Percentiles rank a stretch among this genome's conserved stretches.
Evolutionary conservation across 352 stramenopile genomes (phyloP).

Genomic region (Phytopythium litorale): DNA sequence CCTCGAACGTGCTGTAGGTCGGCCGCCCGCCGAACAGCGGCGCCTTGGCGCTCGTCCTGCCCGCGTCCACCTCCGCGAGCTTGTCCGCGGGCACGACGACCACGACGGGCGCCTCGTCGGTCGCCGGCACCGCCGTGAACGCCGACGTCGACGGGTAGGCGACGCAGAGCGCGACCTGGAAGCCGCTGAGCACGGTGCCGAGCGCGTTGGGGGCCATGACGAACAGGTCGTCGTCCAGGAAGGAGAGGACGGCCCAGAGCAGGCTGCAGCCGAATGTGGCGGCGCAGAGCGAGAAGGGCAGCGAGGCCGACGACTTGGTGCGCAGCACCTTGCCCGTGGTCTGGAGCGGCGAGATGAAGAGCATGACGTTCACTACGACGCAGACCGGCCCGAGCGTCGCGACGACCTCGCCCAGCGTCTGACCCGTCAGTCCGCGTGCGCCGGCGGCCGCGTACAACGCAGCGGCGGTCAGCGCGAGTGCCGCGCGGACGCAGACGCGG

Average conservation of each 20-base stretch:
- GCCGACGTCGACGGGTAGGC: constrained; percentile 15
- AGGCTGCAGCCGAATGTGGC: constrained; percentile 15
- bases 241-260: constrained; percentile 18
- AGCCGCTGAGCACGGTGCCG: constrained; percentile 17
- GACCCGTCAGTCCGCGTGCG: constrained; percentile 15
- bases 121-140: neutral
- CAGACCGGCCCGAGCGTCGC: constrained; percentile 20
- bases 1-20: constrained; percentile 7
- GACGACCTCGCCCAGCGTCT: constrained; percentile 11
- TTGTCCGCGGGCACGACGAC: constrained; percentile 1
- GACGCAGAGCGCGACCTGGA: constrained; percentile 34
- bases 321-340: constrained; percentile 23
- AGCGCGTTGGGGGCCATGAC: constrained; percentile 26
- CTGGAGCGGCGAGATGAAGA: constrained; percentile 27
- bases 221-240: constrained; percentile 22
- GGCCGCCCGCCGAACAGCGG: neutral
- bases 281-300: constrained; percentile 26
- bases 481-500: constrained; percentile 12
- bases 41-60: neutral
- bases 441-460: constrained; percentile 18
- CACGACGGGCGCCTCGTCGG: neutral
- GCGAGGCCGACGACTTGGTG: constrained; percentile 19
- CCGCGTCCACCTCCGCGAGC: neutral
- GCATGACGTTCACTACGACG: constrained; percentile 17
- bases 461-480: constrained; percentile 8